Percentiles rank a stretch among this genome's conserved stretches.
phyloP scores from a whole-genome alignment of 1,139 yeast species.

The Geotrichum cucujoidarum region DNA sequence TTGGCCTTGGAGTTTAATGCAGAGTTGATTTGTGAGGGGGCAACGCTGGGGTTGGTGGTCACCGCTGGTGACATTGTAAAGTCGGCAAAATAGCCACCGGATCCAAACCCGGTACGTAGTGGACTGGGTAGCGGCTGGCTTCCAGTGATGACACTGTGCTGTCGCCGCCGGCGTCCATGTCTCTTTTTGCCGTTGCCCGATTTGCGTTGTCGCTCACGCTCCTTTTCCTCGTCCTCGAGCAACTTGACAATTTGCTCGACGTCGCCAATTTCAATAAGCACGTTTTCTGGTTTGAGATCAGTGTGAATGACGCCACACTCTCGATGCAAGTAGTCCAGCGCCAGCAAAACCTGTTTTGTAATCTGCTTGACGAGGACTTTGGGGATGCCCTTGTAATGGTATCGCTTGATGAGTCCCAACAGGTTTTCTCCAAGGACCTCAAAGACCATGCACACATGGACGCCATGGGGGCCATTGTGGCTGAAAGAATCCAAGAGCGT shows the following conservation, averaged over 20 bases:
- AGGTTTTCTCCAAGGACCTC: slow-evolving; percentile 83
- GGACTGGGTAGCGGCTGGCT: slow-evolving; percentile 85
- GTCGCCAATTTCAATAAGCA: slow-evolving; percentile 73
- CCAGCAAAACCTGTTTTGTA: slow-evolving; percentile 68
- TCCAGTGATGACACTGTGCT: slow-evolving; percentile 77
- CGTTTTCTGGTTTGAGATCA: slow-evolving; percentile 85
- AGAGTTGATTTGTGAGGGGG: slow-evolving; percentile 14
- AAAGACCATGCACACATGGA: slow-evolving; percentile 83
- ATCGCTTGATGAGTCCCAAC: slow-evolving; percentile 63
- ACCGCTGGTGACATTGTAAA: slow-evolving; percentile 25
- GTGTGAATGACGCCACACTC: slow-evolving; percentile 90
- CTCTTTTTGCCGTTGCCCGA: slow-evolving; percentile 21
- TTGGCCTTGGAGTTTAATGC: slow-evolving; percentile 6
- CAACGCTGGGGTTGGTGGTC: slow-evolving; percentile 16
- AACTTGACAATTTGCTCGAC: slow-evolving; percentile 62
- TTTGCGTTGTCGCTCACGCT: slow-evolving; percentile 20
- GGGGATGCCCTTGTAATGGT: slow-evolving; percentile 68
- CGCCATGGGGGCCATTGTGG: slow-evolving; percentile 75
- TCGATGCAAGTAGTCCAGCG: slow-evolving; percentile 75
- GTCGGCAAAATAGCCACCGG: slow-evolving; percentile 26
- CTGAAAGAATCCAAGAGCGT: slow-evolving; percentile 68
- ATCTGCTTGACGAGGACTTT: slow-evolving; percentile 70
- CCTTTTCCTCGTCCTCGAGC: slow-evolving; percentile 47
- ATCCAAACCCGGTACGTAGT: slow-evolving; percentile 34
- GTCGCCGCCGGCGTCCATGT: slow-evolving; percentile 46